Conservation (phyloP, 257 asterid species). For the Linderniella brevidens region DNA sequence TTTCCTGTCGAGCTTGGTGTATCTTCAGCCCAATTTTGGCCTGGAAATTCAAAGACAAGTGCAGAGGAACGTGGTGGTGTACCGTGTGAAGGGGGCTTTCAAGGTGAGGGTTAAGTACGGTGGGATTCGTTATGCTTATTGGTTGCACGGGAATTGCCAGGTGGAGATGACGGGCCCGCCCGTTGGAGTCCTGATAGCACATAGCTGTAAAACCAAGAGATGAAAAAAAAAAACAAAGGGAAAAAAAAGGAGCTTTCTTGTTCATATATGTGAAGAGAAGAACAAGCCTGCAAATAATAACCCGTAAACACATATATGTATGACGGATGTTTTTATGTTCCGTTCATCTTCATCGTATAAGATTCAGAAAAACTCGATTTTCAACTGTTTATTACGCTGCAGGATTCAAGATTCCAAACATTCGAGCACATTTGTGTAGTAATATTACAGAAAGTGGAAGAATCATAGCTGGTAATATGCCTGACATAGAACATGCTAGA, state of each 20-base stretch:
- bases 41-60: conserved; percentile 51
- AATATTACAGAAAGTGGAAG: no score
- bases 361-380: no score
- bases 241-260: background rate
- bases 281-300: background rate
- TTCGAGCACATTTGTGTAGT: no score
- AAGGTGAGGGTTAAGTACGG: conserved; percentile 43
- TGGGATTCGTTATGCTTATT: conserved; percentile 41
- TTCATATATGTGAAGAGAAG: background rate
- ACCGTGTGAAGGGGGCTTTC: conserved; percentile 38
- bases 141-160: conserved; percentile 47
- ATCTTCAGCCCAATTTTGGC: conserved; percentile 52
- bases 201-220: conserved; percentile 55
- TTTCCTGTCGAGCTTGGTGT: conserved; percentile 63
- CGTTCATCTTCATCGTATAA: no score
- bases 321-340: no score
- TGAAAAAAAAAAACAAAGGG: conserved; percentile 10
- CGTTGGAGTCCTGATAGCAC: conserved; percentile 41
- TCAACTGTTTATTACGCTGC: no score
- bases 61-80: conserved; percentile 42
- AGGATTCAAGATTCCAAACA: no score
- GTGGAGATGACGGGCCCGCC: conserved; percentile 84
- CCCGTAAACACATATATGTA: no score
- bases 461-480: no score
- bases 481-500: no score